Evolutionary conservation across 2,329 filamentous ascomycete genomes (phyloP).

Genomic region (Apiospora koreana): DNA sequence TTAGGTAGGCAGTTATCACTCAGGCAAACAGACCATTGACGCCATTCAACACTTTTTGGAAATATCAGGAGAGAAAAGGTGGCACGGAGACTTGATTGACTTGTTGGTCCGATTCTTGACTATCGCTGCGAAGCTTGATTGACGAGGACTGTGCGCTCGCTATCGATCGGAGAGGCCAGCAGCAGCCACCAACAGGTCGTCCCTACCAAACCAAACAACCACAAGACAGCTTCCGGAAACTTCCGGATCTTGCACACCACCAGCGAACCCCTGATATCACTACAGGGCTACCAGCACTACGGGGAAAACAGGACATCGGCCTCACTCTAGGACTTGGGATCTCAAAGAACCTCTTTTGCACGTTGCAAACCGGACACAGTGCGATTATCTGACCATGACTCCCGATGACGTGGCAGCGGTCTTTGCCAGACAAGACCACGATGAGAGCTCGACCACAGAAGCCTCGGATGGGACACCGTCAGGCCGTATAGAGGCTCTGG

Average conservation of each 20-base stretch:
- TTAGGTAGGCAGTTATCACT: neutral
- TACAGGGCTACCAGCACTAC: neutral
- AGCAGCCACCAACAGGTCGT: neutral
- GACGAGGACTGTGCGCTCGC: neutral
- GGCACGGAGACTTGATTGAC: neutral
- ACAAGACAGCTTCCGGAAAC: neutral
- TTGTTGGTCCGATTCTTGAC: neutral
- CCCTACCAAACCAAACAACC: neutral
- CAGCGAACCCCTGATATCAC: neutral
- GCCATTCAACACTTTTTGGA: neutral
- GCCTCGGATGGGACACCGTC: conserved; percentile 17
- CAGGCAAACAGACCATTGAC: neutral
- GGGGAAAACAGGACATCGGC: neutral
- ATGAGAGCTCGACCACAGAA: neutral
- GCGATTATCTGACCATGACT: conserved; percentile 27
- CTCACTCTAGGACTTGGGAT: neutral
- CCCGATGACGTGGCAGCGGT: conserved; percentile 40
- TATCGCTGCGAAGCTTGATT: neutral
- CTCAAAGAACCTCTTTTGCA: neutral
- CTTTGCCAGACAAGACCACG: neutral
- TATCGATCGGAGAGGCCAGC: neutral
- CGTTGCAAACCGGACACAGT: neutral
- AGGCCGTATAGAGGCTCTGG: conserved; percentile 29
- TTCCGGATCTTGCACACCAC: neutral
- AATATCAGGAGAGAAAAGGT: too few species aligned